Percentiles rank a stretch among this genome's conserved stretches.
Conservation (phyloP, 78 protist genomes). For the Diacronema lutheri region DNA sequence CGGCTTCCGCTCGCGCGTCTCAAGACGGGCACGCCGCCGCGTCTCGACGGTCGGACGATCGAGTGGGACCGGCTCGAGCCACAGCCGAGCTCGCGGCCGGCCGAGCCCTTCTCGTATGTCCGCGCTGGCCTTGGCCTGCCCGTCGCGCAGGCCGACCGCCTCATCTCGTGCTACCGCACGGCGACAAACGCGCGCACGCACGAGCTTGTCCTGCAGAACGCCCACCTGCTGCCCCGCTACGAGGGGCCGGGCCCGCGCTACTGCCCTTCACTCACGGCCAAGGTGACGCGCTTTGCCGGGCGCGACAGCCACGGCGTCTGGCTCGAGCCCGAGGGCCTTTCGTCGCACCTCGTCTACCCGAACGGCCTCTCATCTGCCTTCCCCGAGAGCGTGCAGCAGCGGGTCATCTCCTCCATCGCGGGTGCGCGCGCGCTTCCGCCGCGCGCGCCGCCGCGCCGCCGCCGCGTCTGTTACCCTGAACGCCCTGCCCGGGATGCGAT, state of each 20-base stretch:
- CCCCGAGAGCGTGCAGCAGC: neutral
- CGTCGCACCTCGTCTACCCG: conserved; percentile 2
- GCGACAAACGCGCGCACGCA: conserved; percentile 72
- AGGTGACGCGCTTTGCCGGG: neutral
- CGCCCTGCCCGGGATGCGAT: neutral
- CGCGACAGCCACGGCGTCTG: conserved; percentile 9
- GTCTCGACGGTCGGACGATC: conserved; percentile 67
- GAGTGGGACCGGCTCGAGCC: conserved; percentile 42
- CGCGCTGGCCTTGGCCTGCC: neutral
- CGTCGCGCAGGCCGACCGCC: neutral
- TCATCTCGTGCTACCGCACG: conserved; percentile 67
- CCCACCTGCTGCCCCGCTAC: conserved; percentile 42
- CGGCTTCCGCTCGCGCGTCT: conserved; percentile 80
- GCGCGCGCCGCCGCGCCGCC: neutral
- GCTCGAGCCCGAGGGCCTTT: conserved; percentile 36
- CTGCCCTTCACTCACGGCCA: neutral
- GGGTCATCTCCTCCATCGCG: neutral
- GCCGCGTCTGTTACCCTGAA: neutral
- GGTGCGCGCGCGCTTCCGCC: neutral
- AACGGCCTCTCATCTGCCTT: conserved; percentile 25
- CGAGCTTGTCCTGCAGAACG: conserved; percentile 44
- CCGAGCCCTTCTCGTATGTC: conserved; percentile 71
- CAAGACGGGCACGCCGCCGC: conserved; percentile 86
- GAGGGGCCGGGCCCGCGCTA: conserved; percentile 61
- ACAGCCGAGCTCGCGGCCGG: conserved; percentile 65